Conservation (phyloP, 2,329 filamentous ascomycete genomes). For the Septoria petroselini region DNA sequence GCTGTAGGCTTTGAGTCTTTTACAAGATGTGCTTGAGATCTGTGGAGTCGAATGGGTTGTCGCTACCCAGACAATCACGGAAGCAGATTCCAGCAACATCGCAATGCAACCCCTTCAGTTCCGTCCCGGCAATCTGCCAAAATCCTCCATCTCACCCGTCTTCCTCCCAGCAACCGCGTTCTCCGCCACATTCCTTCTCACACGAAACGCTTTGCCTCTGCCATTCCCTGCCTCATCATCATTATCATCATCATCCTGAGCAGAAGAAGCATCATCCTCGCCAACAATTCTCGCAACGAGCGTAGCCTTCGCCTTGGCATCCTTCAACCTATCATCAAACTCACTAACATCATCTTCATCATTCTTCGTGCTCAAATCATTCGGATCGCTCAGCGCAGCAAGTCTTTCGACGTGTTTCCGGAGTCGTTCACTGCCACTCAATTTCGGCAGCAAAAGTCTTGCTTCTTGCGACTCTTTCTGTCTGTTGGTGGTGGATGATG, state of each 20-base stretch:
- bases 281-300: slow-evolving; percentile 72
- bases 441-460: slow-evolving; percentile 4
- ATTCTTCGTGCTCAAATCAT: slow-evolving; percentile 75
- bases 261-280: slow-evolving; percentile 36
- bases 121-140: slow-evolving; percentile 30
- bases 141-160: slow-evolving; percentile 42
- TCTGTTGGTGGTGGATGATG: slow-evolving; percentile 22
- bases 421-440: slow-evolving; percentile 58
- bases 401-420: slow-evolving; percentile 73
- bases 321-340: slow-evolving; percentile 83
- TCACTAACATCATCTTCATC: slow-evolving; percentile 85
- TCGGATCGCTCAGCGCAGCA: slow-evolving; percentile 73
- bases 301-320: slow-evolving; percentile 78
- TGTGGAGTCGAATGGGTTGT: too few relatives aligned
- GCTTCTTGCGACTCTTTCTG: background rate
- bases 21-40: too few relatives aligned
- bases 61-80: too few relatives aligned
- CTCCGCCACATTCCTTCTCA: slow-evolving; percentile 25
- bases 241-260: background rate
- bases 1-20: too few relatives aligned
- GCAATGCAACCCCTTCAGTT: background rate
- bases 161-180: slow-evolving; percentile 25
- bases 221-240: background rate
- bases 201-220: slow-evolving; percentile 22
- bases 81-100: too few relatives aligned